Evolutionary conservation across 306 rosid genomes (phyloP), one percentile per base, ranked within the genome.

Genomic region (Begonia masoniana): DNA sequence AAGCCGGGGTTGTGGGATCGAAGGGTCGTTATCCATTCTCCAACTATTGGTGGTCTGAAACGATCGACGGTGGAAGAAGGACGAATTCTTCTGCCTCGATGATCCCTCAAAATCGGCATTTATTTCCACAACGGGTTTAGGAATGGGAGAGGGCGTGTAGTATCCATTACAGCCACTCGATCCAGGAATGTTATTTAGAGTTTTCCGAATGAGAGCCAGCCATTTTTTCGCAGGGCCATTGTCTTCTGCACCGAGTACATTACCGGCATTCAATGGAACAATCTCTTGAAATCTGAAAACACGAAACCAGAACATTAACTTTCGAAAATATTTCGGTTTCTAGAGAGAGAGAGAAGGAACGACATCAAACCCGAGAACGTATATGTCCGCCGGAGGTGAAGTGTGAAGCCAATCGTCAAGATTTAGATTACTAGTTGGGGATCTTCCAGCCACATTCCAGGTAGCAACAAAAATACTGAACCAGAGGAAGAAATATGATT

Each of bases 211-310:
- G 48, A 92, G 89, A 71, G 99, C 81, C 76, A 75, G 57, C 99
- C 99, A 92, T 64, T 92, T 92, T 72, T 92, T 92, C 54, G 99
- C 99, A 41, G 99, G 99, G 68, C 99, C 99, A 60, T 84, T 92
- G 83, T 92, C 99, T 69, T 92, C 99, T 41, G 99, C 84, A 2
- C 96, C 99, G 10, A 92, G 76, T 64, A 92, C 75, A 57, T 92
- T 92, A 55, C 99, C 95, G 62, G 99, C 99, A 80, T 87, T 92
- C 76, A 92, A 78, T 15, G 99, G 99, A 71, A 92, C 99, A 63
- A 92, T 84, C 79, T 92, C 99, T 66, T 92, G 99, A 78, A 92
- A 92, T 49, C 99, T 92, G 83, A 55, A 67, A 64, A 61, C 64
- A 41, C 64, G 26, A 60, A 56, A n/a, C 4, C 19, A 23, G 66